phyloP scores from a whole-genome alignment of 2,329 filamentous ascomycete species.

The Amphichorda felina region DNA sequence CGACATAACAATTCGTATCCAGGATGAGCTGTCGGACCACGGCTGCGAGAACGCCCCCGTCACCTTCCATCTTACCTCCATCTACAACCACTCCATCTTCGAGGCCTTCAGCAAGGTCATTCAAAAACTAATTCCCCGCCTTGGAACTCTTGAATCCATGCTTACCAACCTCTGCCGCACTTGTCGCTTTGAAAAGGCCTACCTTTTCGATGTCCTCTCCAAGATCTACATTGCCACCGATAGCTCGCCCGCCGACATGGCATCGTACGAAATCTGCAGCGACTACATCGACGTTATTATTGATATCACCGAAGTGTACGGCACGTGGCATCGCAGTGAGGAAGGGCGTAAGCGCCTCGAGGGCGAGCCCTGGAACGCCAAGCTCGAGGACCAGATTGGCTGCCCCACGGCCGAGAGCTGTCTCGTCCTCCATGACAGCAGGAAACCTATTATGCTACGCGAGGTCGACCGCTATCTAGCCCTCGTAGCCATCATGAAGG shows the following conservation, averaged over 20 bases:
- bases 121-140: constrained; percentile 88
- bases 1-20: constrained; percentile 91
- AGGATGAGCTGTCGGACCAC: constrained; percentile 87
- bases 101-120: constrained; percentile 98
- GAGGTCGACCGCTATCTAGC: constrained; percentile 67
- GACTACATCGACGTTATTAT: constrained; percentile 99
- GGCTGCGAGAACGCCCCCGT: constrained; percentile 90
- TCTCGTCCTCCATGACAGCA: constrained; percentile 53
- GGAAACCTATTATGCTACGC: constrained; percentile 53
- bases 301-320: constrained; percentile 92
- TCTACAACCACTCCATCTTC: constrained; percentile 97
- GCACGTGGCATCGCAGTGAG: constrained; percentile 52
- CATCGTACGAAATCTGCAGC: constrained; percentile 94
- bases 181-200: constrained; percentile 94
- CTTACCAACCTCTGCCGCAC: constrained; percentile 89
- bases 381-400: constrained; percentile 53
- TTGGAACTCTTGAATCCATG: constrained; percentile 85
- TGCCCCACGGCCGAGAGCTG: constrained; percentile 56
- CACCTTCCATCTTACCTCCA: constrained; percentile 91
- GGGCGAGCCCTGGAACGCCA: constrained; percentile 47
- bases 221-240: constrained; percentile 99
- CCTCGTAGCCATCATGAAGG: constrained; percentile 77
- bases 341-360: constrained; percentile 44
- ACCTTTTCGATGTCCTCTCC: constrained; percentile 92
- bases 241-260: constrained; percentile 84